Evolutionary conservation across 495 filamentous ascomycete species (phyloP).

Genomic region (Xylaria scruposa): DNA sequence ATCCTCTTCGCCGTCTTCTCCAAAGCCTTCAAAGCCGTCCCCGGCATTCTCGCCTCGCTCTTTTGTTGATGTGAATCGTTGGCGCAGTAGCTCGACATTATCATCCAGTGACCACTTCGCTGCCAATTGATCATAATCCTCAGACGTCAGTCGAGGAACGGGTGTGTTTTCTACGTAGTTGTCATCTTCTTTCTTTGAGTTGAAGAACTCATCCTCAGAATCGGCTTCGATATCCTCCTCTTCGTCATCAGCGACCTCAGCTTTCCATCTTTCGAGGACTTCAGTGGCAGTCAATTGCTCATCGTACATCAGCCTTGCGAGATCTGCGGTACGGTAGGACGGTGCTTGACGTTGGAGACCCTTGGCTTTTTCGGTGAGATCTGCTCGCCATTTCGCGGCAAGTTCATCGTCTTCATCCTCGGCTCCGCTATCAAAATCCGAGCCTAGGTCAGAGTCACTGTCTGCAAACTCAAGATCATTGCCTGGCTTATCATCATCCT

Average conservation of each 20-base stretch:
- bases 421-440: conserved; percentile 58
- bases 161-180: conserved; percentile 72
- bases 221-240: conserved; percentile 64
- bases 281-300: conserved; percentile 75
- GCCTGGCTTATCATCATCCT: conserved; percentile 43
- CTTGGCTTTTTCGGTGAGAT: conserved; percentile 77
- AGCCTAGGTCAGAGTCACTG: conserved; percentile 94
- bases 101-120: conserved; percentile 83
- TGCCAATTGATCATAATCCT: conserved; percentile 77
- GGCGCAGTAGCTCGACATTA: conserved; percentile 74
- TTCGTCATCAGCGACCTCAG: conserved; percentile 65
- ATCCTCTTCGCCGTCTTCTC: conserved; percentile 64
- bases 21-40: conserved; percentile 51
- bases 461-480: conserved; percentile 84
- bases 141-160: conserved; percentile 67
- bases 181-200: conserved; percentile 67
- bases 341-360: conserved; percentile 70
- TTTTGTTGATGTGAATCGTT: conserved; percentile 72
- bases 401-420: conserved; percentile 67
- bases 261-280: conserved; percentile 79
- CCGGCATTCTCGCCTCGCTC: conserved; percentile 56
- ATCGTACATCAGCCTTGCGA: conserved; percentile 89
- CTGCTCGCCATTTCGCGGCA: conserved; percentile 80
- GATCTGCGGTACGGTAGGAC: conserved; percentile 75
- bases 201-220: conserved; percentile 83